Base-by-base conservation (phyloP, 2,329 filamentous ascomycete species). In the Neoarthrinium moseri region DNA sequence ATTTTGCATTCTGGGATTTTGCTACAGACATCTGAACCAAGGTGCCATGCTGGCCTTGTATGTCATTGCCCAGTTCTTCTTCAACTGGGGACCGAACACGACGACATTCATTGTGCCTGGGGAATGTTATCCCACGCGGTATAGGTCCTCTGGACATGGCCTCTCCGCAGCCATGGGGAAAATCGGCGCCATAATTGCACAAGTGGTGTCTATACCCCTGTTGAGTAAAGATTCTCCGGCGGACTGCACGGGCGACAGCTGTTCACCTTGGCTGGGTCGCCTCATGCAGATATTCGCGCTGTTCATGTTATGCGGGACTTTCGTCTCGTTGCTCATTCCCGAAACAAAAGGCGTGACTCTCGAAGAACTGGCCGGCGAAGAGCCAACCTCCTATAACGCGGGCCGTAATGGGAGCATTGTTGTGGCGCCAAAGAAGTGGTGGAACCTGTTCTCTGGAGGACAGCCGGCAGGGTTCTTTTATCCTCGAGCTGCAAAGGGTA, bases 211-310 rank as follows among this genome's bases (percentile, higher is more conserved):
- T 46, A 78, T 82, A 8, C 81, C 83, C 2, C 66, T 87, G 12
- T 71, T 83, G 12, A 77, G 75, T 15, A 75, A 77, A 24, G 85
- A 82, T 21, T 70, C 77, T 0, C 65, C 71, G 0, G 67, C 70
- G 6, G 63, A 70, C 13, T 79, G 77, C 49, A 67, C 71, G 17
- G 76, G 77, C 0, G 72, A 65, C 2, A 58, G 57, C 6, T 80
- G 77, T 53, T 69, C 71, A 2, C 74, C 76, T 0, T 87, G 84
- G 78, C 74, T 91, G 44, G 78, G 87, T 62, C 82, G 86, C 46
- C 78, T 91, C 29, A 83, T 92, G 71, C 77, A 89, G 62, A 86
- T 91, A 29, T 91, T 89, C 64, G 86, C 86, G 0, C 72, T 89
- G 8, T 91, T 92, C 72, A 91, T 91, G 88, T 73, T 91, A 5